Evolutionary conservation across 495 filamentous ascomycete species (phyloP), one percentile per base, ranked within the genome.

Genomic region (Xylaria curta): DNA sequence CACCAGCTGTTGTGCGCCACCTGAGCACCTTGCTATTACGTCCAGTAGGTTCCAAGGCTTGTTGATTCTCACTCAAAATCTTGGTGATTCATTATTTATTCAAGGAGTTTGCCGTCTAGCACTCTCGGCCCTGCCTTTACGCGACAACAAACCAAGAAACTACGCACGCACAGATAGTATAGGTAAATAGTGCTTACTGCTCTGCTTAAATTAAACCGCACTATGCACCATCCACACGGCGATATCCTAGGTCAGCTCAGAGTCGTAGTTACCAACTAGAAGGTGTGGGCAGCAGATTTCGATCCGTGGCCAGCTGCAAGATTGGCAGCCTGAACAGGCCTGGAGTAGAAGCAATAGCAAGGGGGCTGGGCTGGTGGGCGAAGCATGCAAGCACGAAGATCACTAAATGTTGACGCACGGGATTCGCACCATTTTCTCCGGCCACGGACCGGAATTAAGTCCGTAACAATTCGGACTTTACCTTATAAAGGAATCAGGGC

Each of bases 291-390:
- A 42, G 38, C 12, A 42, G 38, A 42, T 19, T 58, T 1, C 8
- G 54, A 26, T 33, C 31, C 19, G 15, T 36, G 13, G 31, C 19
- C 54, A 36, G 54, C 26, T 59, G 28, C 54, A 59, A 59, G 54
- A 59, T 59, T 33, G 54, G 54, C 54, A 59, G 54, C 28, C 4
- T n/a, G n/a, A n/a, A n/a, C n/a, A n/a, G n/a, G n/a, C n/a, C n/a
- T 36, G 54, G 54, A 59, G 54, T 33, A 15, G 26, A 31, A 59
- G 54, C 4, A 31, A 36, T 6, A 3, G 28, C 15, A 10, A 10
- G 28, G 6, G 54, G 54, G 28, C 3, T 31, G 28, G 28, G 26
- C 33, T 59, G 33, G 54, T 33, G 54, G 54, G 54, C 54, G 28
- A n/a, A 59, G 31, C 28, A 36, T 36, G 31, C 54, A 59, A 17